Base-by-base conservation (phyloP, 495 filamentous ascomycete genomes). In the Jackrogersella multiformis region DNA sequence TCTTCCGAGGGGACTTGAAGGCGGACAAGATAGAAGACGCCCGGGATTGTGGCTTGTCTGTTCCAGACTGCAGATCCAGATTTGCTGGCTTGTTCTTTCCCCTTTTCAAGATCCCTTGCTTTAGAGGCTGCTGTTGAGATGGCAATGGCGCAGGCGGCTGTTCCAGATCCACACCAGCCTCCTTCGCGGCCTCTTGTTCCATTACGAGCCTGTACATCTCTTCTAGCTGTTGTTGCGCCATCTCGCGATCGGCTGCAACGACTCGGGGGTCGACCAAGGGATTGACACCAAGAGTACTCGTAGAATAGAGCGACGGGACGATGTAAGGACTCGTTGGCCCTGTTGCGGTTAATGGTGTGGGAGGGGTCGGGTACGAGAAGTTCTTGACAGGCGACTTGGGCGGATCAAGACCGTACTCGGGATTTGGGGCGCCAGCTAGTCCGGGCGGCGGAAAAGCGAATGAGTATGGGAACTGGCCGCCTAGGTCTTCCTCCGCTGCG, bases 171-270 rank as follows among this genome's bases (percentile, higher is more conserved):
- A 75, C 53, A 24, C 79, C 74, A 58, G 78, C 78, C 53, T 86
- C 79, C 77, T 91, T 90, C 48, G 86, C 86, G 35, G 87, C 88
- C 76, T 96, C 92, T 52, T 94, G 90, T 77, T 91, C 92, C 90
- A 96, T 90, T 62, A 97, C 93, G 42, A 93, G 89, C 49, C 87
- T 91, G 74, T 97, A 97, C 69, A 97, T 87, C 75, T 91, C 88
- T 73, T 95, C 92, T 79, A 97, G 88, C 73, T 96, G 89, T 61
- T 86, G 81, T 73, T 94, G 88, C 72, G 89, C 86, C 75, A 87
- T 85, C 64, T 83, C 85, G 64, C 85, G 86, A 78, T 97, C 92
- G 60, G 83, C 81, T 34, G 88, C 85, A 24, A 97, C 84, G 26
- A 96, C 85, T 41, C 84, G 84, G 54, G 88, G 86, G 75, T 97